phyloP scores from a whole-genome alignment of 176 grass and related monocot species.

The Carex pumila region DNA sequence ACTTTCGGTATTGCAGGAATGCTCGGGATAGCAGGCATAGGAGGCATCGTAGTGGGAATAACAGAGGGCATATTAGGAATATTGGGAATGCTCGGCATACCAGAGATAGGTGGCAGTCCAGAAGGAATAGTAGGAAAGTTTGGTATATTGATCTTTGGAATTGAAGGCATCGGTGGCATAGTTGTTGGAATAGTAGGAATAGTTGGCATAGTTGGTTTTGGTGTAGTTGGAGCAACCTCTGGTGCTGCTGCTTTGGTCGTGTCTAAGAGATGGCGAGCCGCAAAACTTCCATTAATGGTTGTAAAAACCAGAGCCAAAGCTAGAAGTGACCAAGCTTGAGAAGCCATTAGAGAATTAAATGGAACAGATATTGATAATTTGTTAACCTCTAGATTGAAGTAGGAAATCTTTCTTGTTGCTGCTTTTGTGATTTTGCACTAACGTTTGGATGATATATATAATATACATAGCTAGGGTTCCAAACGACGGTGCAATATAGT shows the following conservation, averaged over 20 bases:
- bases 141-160: slow-evolving; percentile 13
- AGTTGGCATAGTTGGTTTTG: slow-evolving; percentile 27
- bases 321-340: slow-evolving; percentile 24
- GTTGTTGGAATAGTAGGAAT: slow-evolving; percentile 30
- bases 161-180: slow-evolving; percentile 34
- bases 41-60: neutral
- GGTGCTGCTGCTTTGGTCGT: slow-evolving; percentile 33
- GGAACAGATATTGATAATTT: neutral
- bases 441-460: neutral
- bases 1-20: neutral
- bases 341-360: slow-evolving; percentile 33
- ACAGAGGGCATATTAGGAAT: neutral
- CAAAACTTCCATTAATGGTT: slow-evolving; percentile 38
- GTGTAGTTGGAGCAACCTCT: slow-evolving; percentile 26
- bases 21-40: neutral
- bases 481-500: neutral
- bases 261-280: slow-evolving; percentile 53
- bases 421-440: neutral
- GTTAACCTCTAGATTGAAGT: neutral
- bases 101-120: neutral
- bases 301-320: slow-evolving; percentile 37
- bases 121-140: neutral
- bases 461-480: neutral
- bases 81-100: neutral
- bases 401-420: neutral